Percentiles rank a stretch among this genome's conserved stretches.
phyloP scores from a whole-genome alignment of 208 protist genomes.

The Wallacemonas sp. region DNA sequence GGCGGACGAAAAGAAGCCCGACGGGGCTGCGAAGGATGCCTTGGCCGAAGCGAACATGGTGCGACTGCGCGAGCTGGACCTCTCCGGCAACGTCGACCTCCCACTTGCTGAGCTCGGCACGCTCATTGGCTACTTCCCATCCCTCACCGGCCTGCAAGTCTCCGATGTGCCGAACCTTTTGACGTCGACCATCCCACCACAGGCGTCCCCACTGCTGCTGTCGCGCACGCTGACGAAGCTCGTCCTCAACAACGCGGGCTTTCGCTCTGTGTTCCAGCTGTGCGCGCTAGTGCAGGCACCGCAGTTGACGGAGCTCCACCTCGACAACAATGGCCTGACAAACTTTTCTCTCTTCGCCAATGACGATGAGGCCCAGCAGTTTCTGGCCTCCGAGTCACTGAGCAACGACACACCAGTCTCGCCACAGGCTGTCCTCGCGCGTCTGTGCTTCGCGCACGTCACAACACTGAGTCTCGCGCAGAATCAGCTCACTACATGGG shows the following conservation, averaged over 20 bases:
- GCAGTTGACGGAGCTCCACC: slow-evolving; percentile 71
- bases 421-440: neutral
- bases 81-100: slow-evolving; percentile 64
- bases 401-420: neutral
- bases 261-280: slow-evolving; percentile 60
- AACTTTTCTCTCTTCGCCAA: slow-evolving; percentile 32
- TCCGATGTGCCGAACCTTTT: slow-evolving; percentile 61
- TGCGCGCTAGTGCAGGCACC: slow-evolving; percentile 51
- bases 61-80: slow-evolving; percentile 67
- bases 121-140: slow-evolving; percentile 59
- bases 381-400: neutral
- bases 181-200: neutral
- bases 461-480: slow-evolving; percentile 79
- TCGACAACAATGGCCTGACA: slow-evolving; percentile 69
- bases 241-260: slow-evolving; percentile 76
- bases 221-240: slow-evolving; percentile 62
- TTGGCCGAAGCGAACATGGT: slow-evolving; percentile 48
- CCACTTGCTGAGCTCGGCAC: slow-evolving; percentile 53
- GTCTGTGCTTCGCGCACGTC: slow-evolving; percentile 49
- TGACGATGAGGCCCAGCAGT: slow-evolving; percentile 8
- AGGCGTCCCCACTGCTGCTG: slow-evolving; percentile 16
- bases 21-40: slow-evolving; percentile 26
- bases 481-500: slow-evolving; percentile 72
- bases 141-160: slow-evolving; percentile 63
- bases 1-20: slow-evolving; percentile 15